Evolutionary conservation across 1,284 basidiomycete species (phyloP), one percentile per base, ranked within the genome.

Genomic region (Lignosus rhinocerotis): DNA sequence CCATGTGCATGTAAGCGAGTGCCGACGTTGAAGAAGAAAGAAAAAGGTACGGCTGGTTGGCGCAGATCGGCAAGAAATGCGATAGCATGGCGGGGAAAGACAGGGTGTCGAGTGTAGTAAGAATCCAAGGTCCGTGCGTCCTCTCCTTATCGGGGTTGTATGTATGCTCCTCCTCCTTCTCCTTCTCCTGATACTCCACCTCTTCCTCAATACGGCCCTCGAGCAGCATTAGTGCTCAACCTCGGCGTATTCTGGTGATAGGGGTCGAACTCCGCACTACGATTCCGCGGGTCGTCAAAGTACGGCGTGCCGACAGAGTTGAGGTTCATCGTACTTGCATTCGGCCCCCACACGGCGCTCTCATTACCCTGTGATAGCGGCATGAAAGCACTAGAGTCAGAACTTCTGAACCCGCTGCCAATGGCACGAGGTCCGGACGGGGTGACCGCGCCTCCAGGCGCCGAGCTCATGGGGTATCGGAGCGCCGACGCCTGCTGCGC

Each of bases 381-480:
- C 47, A 83, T 72, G 66, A 86, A 86, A 34, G 82, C 80, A 61
- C 82, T 85, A 62, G 80, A 82, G 70, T 85, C 80, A 64, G 82
- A 82, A 67, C 69, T 69, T 30, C 74, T 70, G 60, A 75, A 57
- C 43, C 69, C 69, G 47, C 70, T 73, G 50, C 63, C 65, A 57
- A 61, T 64, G 1, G 43, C 62, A 38, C 54, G 51, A 12, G 51
- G 55, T 17, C 55, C 52, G 36, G 57, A 48, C 58, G 60, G 46
- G 31, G 70, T 64, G 47, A 67, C 66, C 47, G 66, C 67, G 51
- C 68, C 68, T 51, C 70, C 70, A 51, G 71, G 61, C 67, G 73
- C 56, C 55, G 75, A 51, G 38, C 73, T 71, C 74, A 76, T 75
- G 44, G 74, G 73, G 59, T 78, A 79, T 39, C 71, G 62, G 33